These are phyloP conservation scores for Knoxia roxburghii DNA, from an alignment of 257 asterid species.

Conservation along the genomic window DNA sequence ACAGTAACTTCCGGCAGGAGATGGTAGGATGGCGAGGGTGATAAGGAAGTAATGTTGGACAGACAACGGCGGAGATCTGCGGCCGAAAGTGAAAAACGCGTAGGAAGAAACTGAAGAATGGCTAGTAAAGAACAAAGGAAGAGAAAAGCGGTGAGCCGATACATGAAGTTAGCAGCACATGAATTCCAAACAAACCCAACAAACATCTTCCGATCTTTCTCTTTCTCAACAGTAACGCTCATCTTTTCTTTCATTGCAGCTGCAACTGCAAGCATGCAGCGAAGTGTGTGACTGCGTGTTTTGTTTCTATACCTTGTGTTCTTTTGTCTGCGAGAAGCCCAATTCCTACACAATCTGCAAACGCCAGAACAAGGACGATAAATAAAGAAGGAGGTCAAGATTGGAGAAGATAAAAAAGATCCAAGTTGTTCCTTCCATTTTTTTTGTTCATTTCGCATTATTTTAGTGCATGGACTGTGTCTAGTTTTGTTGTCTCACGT, in stretches of 20 bases:
- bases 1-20: neutral
- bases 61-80: constrained; percentile 44
- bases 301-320: neutral
- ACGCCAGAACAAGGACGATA: too few species aligned
- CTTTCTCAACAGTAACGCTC: constrained; percentile 21
- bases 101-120: constrained; percentile 56
- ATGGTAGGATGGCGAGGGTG: neutral
- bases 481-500: too few species aligned
- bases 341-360: too few species aligned
- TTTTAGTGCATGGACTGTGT: too few species aligned
- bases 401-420: too few species aligned
- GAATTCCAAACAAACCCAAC: constrained; percentile 62
- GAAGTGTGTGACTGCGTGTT: neutral
- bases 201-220: constrained; percentile 43
- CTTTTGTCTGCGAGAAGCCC: too few species aligned
- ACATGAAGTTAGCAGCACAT: constrained; percentile 67
- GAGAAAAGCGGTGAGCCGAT: constrained; percentile 51
- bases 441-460: too few species aligned
- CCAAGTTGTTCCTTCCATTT: too few species aligned
- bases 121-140: constrained; percentile 53
- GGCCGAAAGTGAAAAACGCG: constrained; percentile 46
- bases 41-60: constrained; percentile 10
- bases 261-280: neutral
- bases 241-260: neutral
- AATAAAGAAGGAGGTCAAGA: too few species aligned